phyloP scores from a whole-genome alignment of 495 filamentous ascomycete genomes.

The Extremus antarcticus region DNA sequence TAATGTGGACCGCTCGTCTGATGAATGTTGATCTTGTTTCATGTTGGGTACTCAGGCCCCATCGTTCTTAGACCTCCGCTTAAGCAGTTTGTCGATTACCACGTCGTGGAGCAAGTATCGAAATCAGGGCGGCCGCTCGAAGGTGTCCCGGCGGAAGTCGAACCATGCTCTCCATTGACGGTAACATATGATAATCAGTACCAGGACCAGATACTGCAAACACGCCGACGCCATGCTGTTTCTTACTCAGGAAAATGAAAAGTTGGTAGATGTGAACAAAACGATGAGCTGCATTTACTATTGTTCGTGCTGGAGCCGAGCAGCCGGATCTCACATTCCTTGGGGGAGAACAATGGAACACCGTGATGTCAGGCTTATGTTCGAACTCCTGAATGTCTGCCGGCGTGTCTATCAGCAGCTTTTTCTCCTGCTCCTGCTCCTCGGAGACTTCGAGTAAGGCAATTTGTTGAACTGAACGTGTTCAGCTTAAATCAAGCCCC shows the following conservation, averaged over 20 bases:
- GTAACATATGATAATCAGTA: not conserved
- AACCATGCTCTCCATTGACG: not conserved
- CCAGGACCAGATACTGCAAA: not conserved
- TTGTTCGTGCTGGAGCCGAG: not conserved
- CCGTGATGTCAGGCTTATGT: no score
- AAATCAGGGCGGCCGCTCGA: not conserved
- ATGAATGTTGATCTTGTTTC: conserved; percentile 33
- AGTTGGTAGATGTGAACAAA: not conserved
- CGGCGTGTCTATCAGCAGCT: no score
- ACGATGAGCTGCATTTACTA: not conserved
- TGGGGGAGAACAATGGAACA: not conserved
- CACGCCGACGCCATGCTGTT: not conserved
- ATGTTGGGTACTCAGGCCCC: conserved; percentile 22
- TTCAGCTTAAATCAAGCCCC: no score
- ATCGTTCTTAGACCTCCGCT: conserved; percentile 25
- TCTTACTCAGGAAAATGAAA: not conserved
- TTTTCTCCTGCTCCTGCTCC: no score
- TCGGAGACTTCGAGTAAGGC: no score
- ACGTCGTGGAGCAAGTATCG: conserved; percentile 21
- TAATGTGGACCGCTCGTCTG: conserved; percentile 28
- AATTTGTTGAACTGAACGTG: no score
- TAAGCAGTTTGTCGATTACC: conserved; percentile 32
- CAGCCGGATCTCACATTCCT: not conserved
- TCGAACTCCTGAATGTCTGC: no score
- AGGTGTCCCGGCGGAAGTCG: not conserved